These are phyloP conservation scores for Mrakia gelida DNA, from an alignment of 768 basidiomycete species.

Conservation along the genomic window DNA sequence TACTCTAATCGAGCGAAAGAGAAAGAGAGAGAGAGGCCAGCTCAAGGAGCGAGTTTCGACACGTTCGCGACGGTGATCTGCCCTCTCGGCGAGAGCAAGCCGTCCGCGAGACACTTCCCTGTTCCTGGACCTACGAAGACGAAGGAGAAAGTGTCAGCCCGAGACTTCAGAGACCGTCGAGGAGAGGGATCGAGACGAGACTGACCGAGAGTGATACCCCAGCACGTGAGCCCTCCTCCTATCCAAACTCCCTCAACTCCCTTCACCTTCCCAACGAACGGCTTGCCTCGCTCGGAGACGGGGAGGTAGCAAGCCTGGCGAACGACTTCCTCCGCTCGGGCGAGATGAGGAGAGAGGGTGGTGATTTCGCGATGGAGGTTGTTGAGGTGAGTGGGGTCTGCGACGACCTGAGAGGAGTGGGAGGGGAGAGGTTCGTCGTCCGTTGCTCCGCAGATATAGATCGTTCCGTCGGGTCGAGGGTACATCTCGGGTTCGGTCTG, in stretches of 20 bases:
- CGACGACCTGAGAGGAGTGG: slow-evolving; percentile 66
- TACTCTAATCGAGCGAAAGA: too few relatives aligned
- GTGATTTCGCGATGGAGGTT: slow-evolving; percentile 47
- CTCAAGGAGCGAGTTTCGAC: slow-evolving; percentile 51
- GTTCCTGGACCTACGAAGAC: too few relatives aligned
- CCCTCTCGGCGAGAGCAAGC: slow-evolving; percentile 59
- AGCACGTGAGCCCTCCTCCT: slow-evolving; percentile 74
- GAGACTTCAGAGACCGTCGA: too few relatives aligned
- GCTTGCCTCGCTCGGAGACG: slow-evolving; percentile 57
- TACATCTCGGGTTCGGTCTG: slow-evolving; percentile 49
- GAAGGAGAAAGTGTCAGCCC: too few relatives aligned
- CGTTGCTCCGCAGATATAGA: slow-evolving; percentile 52
- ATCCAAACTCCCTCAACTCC: slow-evolving; percentile 64
- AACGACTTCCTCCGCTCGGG: slow-evolving; percentile 48
- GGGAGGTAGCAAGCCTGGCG: slow-evolving; percentile 78
- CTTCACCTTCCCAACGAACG: slow-evolving; percentile 64
- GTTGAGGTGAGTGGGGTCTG: slow-evolving; percentile 56
- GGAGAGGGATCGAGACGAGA: too few relatives aligned
- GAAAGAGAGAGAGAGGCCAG: too few relatives aligned
- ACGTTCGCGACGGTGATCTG: slow-evolving; percentile 57
- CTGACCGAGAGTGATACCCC: slow-evolving; percentile 50
- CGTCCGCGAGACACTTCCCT: slow-evolving; percentile 64
- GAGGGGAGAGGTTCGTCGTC: slow-evolving; percentile 66
- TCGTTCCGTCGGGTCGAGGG: slow-evolving; percentile 42
- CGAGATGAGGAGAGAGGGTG: slow-evolving; percentile 41